Evolutionary conservation across 345 rosid species (phyloP).

Genomic region (Populus pruinosa): DNA sequence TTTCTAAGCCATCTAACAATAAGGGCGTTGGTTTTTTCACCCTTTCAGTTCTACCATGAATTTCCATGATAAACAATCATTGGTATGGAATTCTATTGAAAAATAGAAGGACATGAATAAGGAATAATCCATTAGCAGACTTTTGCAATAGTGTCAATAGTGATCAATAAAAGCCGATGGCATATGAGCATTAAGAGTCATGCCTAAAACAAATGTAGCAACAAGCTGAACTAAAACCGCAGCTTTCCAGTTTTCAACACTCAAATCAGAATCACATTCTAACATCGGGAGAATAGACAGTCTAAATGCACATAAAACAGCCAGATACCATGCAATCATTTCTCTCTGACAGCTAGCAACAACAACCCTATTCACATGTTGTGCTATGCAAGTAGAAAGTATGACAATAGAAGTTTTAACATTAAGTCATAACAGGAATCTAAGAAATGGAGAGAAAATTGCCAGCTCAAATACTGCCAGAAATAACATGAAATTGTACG

Average conservation of each 20-base stretch:
- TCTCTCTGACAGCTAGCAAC: background rate
- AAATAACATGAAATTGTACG: slow-evolving; percentile 4
- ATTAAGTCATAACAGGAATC: background rate
- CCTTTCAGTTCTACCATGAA: background rate
- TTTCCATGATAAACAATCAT: background rate
- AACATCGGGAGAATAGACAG: background rate
- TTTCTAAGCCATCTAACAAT: background rate
- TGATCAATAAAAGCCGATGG: background rate
- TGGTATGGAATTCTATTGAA: background rate
- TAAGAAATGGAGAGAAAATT: background rate
- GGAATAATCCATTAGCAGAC: background rate
- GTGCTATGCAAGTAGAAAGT: background rate
- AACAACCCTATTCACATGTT: background rate
- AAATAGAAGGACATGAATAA: background rate
- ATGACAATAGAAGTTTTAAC: background rate
- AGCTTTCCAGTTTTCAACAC: background rate
- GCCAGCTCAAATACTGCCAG: background rate
- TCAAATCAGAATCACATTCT: background rate
- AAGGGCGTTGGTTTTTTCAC: background rate
- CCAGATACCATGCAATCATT: background rate
- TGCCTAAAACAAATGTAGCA: background rate
- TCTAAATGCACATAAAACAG: background rate
- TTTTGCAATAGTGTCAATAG: background rate
- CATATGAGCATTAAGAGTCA: background rate
- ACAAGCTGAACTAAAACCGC: background rate